Evolutionary conservation across 352 stramenopile genomes (phyloP).

Genomic region (Globisporangium camurandrum): DNA sequence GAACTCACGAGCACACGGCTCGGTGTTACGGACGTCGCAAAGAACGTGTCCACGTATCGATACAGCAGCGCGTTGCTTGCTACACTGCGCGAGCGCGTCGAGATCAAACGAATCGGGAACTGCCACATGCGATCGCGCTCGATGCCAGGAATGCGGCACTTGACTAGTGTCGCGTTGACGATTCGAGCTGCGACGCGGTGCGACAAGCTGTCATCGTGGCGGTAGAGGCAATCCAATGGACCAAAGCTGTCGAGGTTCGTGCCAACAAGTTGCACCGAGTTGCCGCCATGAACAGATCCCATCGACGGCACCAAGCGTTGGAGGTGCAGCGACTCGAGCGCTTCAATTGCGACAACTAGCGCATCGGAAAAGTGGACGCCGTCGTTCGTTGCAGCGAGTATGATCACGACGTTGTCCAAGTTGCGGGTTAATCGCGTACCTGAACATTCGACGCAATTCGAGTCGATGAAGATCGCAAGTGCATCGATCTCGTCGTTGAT

Average conservation of each 20-base stretch:
- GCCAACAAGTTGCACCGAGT: slow-evolving; percentile 17
- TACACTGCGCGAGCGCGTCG: slow-evolving; percentile 3
- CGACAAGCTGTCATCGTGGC: slow-evolving; percentile 19
- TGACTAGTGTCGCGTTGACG: slow-evolving; percentile 20
- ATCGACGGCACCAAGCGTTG: slow-evolving; percentile 17
- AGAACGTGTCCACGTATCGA: slow-evolving; percentile 19
- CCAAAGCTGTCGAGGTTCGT: slow-evolving; percentile 8
- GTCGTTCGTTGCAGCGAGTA: slow-evolving; percentile 29
- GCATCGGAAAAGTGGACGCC: slow-evolving; percentile 19
- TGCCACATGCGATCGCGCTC: slow-evolving; percentile 11
- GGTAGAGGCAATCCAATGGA: slow-evolving; percentile 19
- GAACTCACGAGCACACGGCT: slow-evolving; percentile 11
- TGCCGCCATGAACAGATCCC: slow-evolving; percentile 14
- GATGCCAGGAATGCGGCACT: slow-evolving; percentile 23
- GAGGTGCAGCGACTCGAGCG: slow-evolving; percentile 6
- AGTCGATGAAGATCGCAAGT: slow-evolving; percentile 1
- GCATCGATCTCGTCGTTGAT: slow-evolving; percentile 8
- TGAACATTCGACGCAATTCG: slow-evolving; percentile 13
- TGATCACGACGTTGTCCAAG: slow-evolving; percentile 12
- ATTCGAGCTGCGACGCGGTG: slow-evolving; percentile 2
- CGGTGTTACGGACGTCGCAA: slow-evolving; percentile 18
- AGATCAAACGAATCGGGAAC: slow-evolving; percentile 24
- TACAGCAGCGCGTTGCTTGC: slow-evolving; percentile 35
- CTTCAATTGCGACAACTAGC: slow-evolving; percentile 3
- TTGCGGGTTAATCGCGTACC: too few species aligned